These are phyloP conservation scores for Ligustrum vulgare DNA, from an alignment of 257 asterid species.

Conservation along the genomic window DNA sequence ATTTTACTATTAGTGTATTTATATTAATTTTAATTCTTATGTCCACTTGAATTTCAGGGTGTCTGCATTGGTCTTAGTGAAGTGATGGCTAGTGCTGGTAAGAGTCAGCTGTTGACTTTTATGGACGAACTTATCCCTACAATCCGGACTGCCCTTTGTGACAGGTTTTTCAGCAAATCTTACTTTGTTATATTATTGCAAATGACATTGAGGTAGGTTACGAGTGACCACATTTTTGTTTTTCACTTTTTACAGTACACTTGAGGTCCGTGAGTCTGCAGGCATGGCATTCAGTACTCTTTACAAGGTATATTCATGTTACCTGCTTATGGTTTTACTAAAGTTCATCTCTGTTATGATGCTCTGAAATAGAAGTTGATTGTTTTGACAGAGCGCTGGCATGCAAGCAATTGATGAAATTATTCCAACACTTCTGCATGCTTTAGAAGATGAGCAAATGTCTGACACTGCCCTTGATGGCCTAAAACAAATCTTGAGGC, in stretches of 20 bases:
- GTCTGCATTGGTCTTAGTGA: conserved; percentile 97
- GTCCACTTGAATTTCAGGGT: conserved; percentile 58
- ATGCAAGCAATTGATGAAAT: conserved; percentile 99
- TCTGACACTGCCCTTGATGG: conserved; percentile 99
- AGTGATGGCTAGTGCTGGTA: conserved; percentile 98
- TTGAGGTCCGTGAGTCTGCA: conserved; percentile 96
- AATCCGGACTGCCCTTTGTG: conserved; percentile 96
- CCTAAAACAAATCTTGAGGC: conserved; percentile 94
- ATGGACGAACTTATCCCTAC: conserved; percentile 92
- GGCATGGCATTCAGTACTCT: conserved; percentile 96
- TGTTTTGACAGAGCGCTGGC: conserved; percentile 80
- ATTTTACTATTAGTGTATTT: conserved; percentile 10
- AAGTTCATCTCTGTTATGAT: conserved; percentile 12
- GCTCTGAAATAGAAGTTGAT: conserved; percentile 14
- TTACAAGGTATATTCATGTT: conserved; percentile 65
- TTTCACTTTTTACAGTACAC: conserved; percentile 43
- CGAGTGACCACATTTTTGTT: conserved; percentile 18
- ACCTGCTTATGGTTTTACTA: neutral
- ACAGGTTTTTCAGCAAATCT: conserved; percentile 55
- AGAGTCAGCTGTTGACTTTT: conserved; percentile 83
- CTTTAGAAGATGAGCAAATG: conserved; percentile 81
- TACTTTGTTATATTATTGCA: conserved; percentile 20
- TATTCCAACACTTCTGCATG: conserved; percentile 94
- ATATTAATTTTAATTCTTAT: conserved; percentile 10
- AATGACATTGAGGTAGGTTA: conserved; percentile 16